Evolutionary conservation across 176 grass and related monocot species (phyloP).

Genomic region (Aegilops tauschii): DNA sequence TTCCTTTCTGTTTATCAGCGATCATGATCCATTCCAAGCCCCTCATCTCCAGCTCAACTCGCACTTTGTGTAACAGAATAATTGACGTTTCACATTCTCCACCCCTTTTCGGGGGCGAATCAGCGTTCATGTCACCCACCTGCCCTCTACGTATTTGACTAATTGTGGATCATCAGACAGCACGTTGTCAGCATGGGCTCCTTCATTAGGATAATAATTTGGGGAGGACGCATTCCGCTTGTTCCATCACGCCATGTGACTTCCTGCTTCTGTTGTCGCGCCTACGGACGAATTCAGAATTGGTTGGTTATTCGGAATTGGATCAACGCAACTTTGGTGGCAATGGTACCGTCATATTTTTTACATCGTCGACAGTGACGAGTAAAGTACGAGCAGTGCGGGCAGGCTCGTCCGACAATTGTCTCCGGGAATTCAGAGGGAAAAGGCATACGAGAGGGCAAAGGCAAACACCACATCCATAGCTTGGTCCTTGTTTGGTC

Average conservation of each 20-base stretch:
- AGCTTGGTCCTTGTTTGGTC: not conserved
- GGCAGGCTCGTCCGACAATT: not conserved
- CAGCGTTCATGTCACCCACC: not conserved
- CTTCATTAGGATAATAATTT: not conserved
- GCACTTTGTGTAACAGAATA: not conserved
- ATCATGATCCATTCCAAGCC: not conserved
- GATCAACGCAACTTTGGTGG: not conserved
- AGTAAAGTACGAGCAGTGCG: not conserved
- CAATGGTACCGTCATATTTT: not conserved
- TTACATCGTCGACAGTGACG: not conserved
- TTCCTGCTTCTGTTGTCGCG: not conserved
- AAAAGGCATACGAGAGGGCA: not conserved
- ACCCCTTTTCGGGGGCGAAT: not conserved
- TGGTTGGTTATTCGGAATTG: not conserved
- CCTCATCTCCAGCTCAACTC: conserved; percentile 13
- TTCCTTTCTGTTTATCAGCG: not conserved
- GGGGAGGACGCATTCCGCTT: not conserved
- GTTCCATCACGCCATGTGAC: not conserved
- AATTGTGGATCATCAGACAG: not conserved
- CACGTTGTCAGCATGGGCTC: not conserved
- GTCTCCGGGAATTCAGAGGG: not conserved
- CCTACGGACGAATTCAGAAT: not conserved
- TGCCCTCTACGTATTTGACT: not conserved
- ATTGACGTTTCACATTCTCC: not conserved
- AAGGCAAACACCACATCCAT: not conserved